A percentile compares a stretch with the other conserved stretches of the same genome.
Evolutionary conservation across 208 protist genomes (phyloP).

Genomic region (Leishmania turanica): DNA sequence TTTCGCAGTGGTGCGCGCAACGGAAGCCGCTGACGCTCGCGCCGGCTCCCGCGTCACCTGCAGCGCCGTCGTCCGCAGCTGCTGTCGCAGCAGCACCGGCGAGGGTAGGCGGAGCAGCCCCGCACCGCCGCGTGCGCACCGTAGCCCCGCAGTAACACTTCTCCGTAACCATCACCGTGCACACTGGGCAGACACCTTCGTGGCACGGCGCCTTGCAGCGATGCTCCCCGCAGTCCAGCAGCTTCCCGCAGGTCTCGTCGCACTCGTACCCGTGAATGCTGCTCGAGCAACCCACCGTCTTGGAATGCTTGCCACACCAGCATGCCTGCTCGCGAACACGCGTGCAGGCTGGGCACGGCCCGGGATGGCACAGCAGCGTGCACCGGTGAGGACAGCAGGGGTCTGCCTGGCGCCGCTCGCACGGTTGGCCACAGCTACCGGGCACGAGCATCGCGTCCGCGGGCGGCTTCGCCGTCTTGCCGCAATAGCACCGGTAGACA

Average conservation of each 20-base stretch:
- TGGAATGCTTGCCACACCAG: conserved; percentile 78
- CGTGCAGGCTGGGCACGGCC: conserved; percentile 72
- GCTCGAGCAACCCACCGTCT: conserved; percentile 79
- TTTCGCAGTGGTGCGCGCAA: conserved; percentile 49
- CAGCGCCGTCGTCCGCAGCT: background rate
- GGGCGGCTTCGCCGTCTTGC: conserved; percentile 56
- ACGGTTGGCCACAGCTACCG: conserved; percentile 79
- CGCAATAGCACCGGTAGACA: conserved; percentile 79
- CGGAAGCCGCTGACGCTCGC: conserved; percentile 30
- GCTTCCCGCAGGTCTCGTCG: conserved; percentile 64
- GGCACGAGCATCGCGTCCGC: conserved; percentile 71
- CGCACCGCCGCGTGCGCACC: conserved; percentile 44
- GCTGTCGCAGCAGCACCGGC: background rate
- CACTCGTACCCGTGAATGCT: conserved; percentile 75
- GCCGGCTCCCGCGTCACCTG: background rate
- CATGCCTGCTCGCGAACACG: conserved; percentile 66
- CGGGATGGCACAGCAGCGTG: conserved; percentile 82
- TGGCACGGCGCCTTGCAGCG: conserved; percentile 87
- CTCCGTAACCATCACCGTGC: conserved; percentile 53
- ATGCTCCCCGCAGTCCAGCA: conserved; percentile 82
- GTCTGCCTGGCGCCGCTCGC: conserved; percentile 56
- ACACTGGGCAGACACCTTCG: conserved; percentile 83
- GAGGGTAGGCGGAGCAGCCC: background rate
- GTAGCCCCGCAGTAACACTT: conserved; percentile 91
- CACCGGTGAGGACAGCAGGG: conserved; percentile 71